These are phyloP conservation scores for Macrophomina phaseolina DNA, from an alignment of 2,329 filamentous ascomycete genomes.

Conservation along the genomic window DNA sequence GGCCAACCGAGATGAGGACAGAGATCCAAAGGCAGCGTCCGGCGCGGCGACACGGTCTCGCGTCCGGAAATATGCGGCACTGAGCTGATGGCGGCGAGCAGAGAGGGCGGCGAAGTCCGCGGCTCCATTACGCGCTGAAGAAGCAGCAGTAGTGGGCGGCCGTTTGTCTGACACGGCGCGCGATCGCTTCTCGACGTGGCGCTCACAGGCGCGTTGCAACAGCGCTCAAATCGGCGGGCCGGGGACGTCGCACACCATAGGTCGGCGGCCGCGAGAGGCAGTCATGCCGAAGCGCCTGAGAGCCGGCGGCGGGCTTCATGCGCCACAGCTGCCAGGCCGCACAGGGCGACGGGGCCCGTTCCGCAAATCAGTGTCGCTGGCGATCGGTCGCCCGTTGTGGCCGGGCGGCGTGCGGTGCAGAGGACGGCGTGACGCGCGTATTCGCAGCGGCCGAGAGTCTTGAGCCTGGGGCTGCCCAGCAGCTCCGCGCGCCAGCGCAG, in stretches of 20 bases:
- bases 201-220: constrained; percentile 30
- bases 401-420: constrained; percentile 6
- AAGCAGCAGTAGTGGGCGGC: constrained; percentile 9
- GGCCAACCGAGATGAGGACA: constrained; percentile 21
- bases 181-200: constrained; percentile 25
- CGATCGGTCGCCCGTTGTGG: constrained; percentile 22
- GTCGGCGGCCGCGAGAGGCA: constrained; percentile 31
- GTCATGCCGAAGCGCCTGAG: constrained; percentile 26
- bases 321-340: constrained; percentile 31
- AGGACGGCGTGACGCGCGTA: constrained; percentile 21
- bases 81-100: constrained; percentile 2
- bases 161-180: constrained; percentile 24
- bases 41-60: constrained; percentile 9
- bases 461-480: constrained; percentile 21
- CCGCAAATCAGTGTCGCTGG: constrained; percentile 17
- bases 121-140: constrained; percentile 11
- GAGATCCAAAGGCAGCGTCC: background rate
- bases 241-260: constrained; percentile 37
- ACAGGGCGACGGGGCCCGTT: constrained; percentile 29
- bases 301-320: constrained; percentile 29
- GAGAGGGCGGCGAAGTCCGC: constrained; percentile 19
- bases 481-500: constrained; percentile 21
- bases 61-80: constrained; percentile 2
- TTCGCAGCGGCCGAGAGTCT: constrained; percentile 22
- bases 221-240: constrained; percentile 31